These are phyloP conservation scores for Aspergillus tubingensis DNA, from an alignment of 2,329 filamentous ascomycete species.

Conservation along the genomic window DNA sequence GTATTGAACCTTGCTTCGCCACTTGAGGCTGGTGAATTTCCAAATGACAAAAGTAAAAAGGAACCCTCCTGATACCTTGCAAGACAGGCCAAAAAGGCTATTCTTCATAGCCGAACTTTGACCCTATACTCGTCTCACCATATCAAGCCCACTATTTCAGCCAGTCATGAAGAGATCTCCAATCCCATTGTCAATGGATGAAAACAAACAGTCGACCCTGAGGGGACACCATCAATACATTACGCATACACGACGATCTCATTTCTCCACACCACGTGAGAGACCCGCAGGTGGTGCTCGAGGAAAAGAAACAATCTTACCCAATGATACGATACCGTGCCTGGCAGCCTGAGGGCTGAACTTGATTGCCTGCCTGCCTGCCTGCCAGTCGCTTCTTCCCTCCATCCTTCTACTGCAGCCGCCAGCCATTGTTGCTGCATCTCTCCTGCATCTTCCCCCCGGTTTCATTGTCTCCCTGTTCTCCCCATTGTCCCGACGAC, in stretches of 20 bases:
- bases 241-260: constrained; percentile 8
- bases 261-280: constrained; percentile 8
- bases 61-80: neutral
- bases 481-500: neutral
- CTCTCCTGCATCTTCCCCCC: constrained; percentile 3
- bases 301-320: neutral
- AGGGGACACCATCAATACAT: neutral
- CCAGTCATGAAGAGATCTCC: neutral
- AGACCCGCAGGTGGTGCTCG: constrained; percentile 6
- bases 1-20: neutral
- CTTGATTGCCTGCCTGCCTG: neutral
- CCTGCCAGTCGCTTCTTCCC: neutral
- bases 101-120: neutral
- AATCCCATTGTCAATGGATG: neutral
- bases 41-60: neutral
- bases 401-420: neutral
- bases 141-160: no score
- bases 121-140: neutral
- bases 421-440: constrained; percentile 6
- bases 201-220: neutral
- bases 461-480: neutral
- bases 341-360: no score
- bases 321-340: neutral
- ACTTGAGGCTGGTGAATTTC: neutral
- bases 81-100: neutral